A percentile compares a stretch with the other conserved stretches of the same genome.
Evolutionary conservation across 129 eudicot species (phyloP).

Genomic region (Smallanthus sonchifolius): DNA sequence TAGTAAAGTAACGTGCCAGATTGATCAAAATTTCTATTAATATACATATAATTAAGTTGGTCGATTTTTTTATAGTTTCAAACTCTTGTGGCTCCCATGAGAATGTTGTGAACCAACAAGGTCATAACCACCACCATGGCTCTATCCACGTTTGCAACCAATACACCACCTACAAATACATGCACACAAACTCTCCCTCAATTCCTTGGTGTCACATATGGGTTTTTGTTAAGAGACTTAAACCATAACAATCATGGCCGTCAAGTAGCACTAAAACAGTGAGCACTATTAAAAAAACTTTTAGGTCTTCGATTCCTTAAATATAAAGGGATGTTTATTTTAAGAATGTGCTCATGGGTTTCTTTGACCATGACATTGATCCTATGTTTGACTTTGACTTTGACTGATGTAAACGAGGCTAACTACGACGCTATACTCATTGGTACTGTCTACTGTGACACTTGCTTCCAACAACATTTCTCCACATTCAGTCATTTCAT

Average conservation of each 20-base stretch:
- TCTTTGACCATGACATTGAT: conserved; percentile 31
- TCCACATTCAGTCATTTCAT: conserved; percentile 63
- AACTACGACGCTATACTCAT: conserved; percentile 35
- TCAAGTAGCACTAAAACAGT: conserved; percentile 12
- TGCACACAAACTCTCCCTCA: neutral
- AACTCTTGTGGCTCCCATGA: conserved; percentile 27
- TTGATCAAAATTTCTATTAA: too few relatives aligned
- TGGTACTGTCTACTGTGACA: conserved; percentile 82
- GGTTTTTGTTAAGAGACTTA: neutral
- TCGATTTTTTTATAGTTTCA: neutral
- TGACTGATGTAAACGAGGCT: conserved; percentile 30
- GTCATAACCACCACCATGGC: conserved; percentile 40
- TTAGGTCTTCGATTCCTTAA: neutral
- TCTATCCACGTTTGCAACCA: conserved; percentile 23
- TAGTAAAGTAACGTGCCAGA: too few relatives aligned
- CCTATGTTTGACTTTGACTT: conserved; percentile 31
- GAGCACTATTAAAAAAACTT: neutral
- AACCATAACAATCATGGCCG: neutral
- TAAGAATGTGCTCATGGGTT: conserved; percentile 20
- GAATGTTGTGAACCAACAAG: conserved; percentile 62
- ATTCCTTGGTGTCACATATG: conserved; percentile 8
- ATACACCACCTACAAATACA: conserved; percentile 22
- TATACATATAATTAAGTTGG: too few relatives aligned
- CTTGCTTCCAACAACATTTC: conserved; percentile 58
- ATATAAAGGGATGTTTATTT: conserved; percentile 11